Conservation (phyloP, 1,284 basidiomycete genomes). For the Ustilago crameri region DNA sequence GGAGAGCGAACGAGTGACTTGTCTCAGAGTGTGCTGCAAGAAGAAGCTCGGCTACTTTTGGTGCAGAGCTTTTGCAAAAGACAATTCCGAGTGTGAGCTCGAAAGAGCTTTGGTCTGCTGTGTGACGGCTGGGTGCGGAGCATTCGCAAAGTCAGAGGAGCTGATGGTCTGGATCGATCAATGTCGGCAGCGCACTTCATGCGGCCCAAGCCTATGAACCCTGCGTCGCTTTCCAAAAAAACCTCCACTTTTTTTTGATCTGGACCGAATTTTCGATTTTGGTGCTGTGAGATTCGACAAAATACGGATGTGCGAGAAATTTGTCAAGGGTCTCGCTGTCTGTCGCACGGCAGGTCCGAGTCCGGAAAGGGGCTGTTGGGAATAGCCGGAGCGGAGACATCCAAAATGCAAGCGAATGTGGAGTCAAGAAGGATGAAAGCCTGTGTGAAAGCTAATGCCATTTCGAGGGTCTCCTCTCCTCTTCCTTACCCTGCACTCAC, state of each 20-base stretch:
- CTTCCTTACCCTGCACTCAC: background rate
- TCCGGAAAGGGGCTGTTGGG: slow-evolving; percentile 1
- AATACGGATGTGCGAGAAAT: no score
- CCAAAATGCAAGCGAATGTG: slow-evolving; percentile 2
- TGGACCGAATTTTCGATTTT: background rate
- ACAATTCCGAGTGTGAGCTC: no score
- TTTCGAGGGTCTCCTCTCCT: background rate
- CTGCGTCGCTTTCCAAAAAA: background rate
- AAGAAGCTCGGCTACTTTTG: no score
- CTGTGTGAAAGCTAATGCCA: slow-evolving; percentile 2
- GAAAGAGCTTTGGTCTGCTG: no score
- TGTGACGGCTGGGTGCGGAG: no score
- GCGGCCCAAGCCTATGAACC: slow-evolving; percentile 3
- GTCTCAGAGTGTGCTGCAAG: no score
- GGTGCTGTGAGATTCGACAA: slow-evolving; percentile 1
- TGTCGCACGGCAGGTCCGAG: background rate
- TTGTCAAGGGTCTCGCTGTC: background rate
- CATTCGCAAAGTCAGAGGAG: no score
- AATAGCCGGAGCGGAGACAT: background rate
- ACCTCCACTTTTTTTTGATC: background rate
- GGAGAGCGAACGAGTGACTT: no score
- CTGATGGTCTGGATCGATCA: slow-evolving; percentile 7
- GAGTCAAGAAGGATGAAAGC: background rate
- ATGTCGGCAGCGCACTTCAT: slow-evolving; percentile 2
- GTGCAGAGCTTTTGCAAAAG: no score